Evolutionary conservation across 2,329 filamentous ascomycete species (phyloP), one percentile per base, ranked within the genome.

Genomic region (Hymenoscyphus infarciens): DNA sequence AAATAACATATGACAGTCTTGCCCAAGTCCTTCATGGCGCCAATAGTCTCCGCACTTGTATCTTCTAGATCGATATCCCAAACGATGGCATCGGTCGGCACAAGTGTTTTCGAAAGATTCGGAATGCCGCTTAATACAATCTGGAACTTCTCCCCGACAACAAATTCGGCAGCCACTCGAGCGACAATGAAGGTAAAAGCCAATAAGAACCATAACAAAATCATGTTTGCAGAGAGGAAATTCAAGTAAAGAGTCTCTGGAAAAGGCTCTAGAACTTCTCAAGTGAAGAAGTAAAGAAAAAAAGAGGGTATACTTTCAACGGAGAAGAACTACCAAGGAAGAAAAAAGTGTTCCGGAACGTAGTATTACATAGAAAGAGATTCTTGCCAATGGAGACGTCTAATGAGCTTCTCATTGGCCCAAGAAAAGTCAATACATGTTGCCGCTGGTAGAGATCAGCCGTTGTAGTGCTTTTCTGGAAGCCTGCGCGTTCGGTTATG

Each of bases 1-100:
- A 91, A 91, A 75, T 92, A 92, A 77, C 89, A 92, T 63, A 91
- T 87, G 60, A 90, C 83, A 65, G 83, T 85, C 70, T 83, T 83
- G 8, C 81, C 82, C 31, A 79, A 70, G 2, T 68, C 66, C 52
- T 86, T 81, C 15, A 87, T 75, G 5, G 73, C 71, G 3, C 74
- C 64, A 58, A 87, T 82, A 1, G 76, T 79, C 6, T 75, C 70
- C 15, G 77, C 75, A 5, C 76, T 73, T 58, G 82, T 83, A 72
- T 88, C 69, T 25, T 72, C 69, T 13, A 72, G 67, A 60, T 76
- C 76, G 69, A 80, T 74, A 68, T 82, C 72, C 73, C 76, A 74
- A 5, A 69, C 63, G 11, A 61, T 53, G 5, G 60, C 65, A 59
- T 67, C 65, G 5, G 55, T 31, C 2, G 65, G 63, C 19, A 62